These are phyloP conservation scores for Capronia americana DNA, from an alignment of 2,329 filamentous ascomycete genomes.

Conservation along the genomic window DNA sequence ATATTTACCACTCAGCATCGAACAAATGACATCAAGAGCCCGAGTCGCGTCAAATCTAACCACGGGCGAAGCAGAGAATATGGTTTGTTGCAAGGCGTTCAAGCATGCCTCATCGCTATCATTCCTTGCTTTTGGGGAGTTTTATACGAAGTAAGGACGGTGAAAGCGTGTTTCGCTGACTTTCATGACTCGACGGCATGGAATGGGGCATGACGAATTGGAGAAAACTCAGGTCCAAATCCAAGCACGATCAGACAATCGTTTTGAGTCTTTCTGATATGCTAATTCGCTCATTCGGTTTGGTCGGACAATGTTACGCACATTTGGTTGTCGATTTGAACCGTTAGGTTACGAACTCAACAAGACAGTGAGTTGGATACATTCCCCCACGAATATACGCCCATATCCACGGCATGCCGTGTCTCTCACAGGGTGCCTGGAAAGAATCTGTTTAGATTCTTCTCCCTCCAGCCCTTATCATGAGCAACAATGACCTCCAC, in stretches of 20 bases:
- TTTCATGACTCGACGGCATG: too few relatives aligned
- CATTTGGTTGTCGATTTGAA: background rate
- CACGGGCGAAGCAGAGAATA: too few relatives aligned
- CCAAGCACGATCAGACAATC: background rate
- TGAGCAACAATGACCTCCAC: slow-evolving; percentile 40
- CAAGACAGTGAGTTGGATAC: background rate
- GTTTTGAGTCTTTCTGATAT: background rate
- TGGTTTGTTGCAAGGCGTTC: too few relatives aligned
- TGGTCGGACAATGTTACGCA: background rate
- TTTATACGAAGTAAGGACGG: too few relatives aligned
- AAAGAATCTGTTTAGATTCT: slow-evolving; percentile 36
- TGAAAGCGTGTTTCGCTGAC: too few relatives aligned
- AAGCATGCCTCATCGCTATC: too few relatives aligned
- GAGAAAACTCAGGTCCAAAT: too few relatives aligned
- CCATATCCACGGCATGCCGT: background rate
- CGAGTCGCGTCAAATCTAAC: too few relatives aligned
- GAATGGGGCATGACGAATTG: too few relatives aligned
- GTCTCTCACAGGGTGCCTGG: slow-evolving; percentile 26
- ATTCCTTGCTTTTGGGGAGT: too few relatives aligned
- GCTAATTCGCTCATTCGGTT: background rate
- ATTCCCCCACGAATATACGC: background rate
- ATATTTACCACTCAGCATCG: too few relatives aligned
- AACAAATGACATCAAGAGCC: too few relatives aligned
- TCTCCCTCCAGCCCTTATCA: slow-evolving; percentile 36
- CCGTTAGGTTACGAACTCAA: background rate